Evolutionary conservation across 2,329 filamentous ascomycete species (phyloP).

Genomic region (Penicillium oxalicum): DNA sequence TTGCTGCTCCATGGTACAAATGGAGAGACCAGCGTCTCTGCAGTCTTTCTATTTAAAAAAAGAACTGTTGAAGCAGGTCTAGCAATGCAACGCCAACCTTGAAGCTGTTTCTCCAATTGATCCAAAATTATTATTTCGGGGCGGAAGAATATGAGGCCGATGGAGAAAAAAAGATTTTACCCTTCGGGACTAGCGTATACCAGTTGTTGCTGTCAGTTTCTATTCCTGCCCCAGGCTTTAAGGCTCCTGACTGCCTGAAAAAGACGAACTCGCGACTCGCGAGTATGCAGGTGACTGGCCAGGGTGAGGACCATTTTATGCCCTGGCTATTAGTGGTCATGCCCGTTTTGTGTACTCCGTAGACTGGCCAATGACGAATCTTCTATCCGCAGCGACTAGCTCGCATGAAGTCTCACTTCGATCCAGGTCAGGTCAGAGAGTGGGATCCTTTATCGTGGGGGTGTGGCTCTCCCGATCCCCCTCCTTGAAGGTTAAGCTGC

Average conservation of each 20-base stretch:
- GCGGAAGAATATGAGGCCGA: conserved; percentile 20
- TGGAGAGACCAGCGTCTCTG: conserved; percentile 26
- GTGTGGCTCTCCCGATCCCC: too few relatives aligned
- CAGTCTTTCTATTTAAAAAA: conserved; percentile 14
- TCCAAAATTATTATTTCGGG: conserved; percentile 34
- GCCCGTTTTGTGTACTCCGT: too few relatives aligned
- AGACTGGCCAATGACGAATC: too few relatives aligned
- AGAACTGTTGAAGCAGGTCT: conserved; percentile 13
- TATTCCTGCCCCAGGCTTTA: conserved; percentile 12
- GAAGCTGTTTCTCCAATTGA: conserved; percentile 10
- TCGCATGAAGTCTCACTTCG: too few relatives aligned
- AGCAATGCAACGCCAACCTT: conserved; percentile 9
- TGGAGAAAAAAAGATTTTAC: conserved; percentile 12
- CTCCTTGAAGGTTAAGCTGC: too few relatives aligned
- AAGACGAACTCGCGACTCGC: too few relatives aligned
- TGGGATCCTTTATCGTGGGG: too few relatives aligned
- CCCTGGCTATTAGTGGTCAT: too few relatives aligned
- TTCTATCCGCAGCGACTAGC: too few relatives aligned
- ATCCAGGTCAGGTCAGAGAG: too few relatives aligned
- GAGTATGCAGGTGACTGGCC: too few relatives aligned
- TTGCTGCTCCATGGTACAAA: conserved; percentile 67
- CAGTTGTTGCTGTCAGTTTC: neutral
- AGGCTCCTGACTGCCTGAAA: neutral
- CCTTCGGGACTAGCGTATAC: conserved; percentile 6
- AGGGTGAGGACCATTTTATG: too few relatives aligned